A percentile compares a stretch with the other conserved stretches of the same genome.
Conservation (phyloP, 768 basidiomycete species). For the Tulasnella sp. region DNA sequence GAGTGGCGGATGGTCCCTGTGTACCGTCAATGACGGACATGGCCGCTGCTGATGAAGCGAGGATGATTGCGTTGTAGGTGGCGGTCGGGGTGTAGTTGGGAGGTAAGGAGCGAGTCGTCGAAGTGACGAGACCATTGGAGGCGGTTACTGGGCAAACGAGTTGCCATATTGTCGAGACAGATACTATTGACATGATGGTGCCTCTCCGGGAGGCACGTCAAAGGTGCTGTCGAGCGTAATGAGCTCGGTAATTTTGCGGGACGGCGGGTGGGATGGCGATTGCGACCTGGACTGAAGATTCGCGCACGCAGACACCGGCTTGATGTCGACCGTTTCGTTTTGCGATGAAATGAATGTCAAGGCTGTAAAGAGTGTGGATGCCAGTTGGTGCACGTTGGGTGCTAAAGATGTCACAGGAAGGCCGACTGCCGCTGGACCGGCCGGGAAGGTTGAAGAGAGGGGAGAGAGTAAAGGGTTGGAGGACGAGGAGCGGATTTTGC, state of each 20-base stretch:
- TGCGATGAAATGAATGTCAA: neutral
- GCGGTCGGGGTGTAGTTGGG: conserved; percentile 10
- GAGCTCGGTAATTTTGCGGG: neutral
- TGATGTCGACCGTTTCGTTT: neutral
- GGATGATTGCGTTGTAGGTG: neutral
- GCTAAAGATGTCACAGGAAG: neutral
- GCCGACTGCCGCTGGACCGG: neutral
- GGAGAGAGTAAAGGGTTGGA: neutral
- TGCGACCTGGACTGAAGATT: neutral
- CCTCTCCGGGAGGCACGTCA: conserved; percentile 9
- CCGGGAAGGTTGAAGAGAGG: neutral
- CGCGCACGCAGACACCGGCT: neutral
- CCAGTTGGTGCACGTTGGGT: neutral
- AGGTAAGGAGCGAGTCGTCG: neutral
- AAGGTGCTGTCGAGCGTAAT: neutral
- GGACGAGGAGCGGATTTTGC: neutral
- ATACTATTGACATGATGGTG: neutral
- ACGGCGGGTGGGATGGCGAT: neutral
- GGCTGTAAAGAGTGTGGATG: neutral
- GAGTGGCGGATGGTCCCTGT: neutral
- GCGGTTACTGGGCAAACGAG: conserved; percentile 1
- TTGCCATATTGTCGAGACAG: conserved; percentile 4
- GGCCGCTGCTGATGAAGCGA: neutral
- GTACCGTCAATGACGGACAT: conserved; percentile 5
- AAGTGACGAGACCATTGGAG: neutral